Base-by-base conservation (phyloP, 75 land plant species). In the Cunninghamia lanceolata region DNA sequence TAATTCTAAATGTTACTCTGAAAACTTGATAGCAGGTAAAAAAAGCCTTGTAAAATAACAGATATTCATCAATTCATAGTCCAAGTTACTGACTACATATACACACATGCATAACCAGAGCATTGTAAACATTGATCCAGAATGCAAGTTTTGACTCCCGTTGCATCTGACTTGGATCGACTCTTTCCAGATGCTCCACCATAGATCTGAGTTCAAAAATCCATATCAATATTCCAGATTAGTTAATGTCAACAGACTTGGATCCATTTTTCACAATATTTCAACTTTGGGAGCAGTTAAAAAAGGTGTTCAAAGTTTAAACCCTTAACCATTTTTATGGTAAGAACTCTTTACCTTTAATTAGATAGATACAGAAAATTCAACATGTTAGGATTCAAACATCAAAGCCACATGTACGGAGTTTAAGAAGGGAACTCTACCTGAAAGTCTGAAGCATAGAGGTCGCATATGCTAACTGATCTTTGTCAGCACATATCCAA, bases 71-170 rank as follows among this genome's bases (percentile, higher is more conserved):
- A 77, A 77, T 40, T 40, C 25, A 80, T 45, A 80, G 42, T 45
- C 50, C 52, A 80, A 45, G 32, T 45, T 45, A n/a, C 40, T 19
- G 40, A 83, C 38, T 83, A 36, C 84, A 34, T 52, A 32, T 30
- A 35, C 79, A 89, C 93, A 98, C 99, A 94, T 98, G 99, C 95
- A 98, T 95, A 83, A 98, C 63, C 38, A 98, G 93, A 73, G 97
- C 88, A 87, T 98, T 98, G 87, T 98, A 94, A 84, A 98, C 87
- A 85, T 98, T 98, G 83, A 98, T 94, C 99, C 99, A 98, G 82
- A 98, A 98, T 84, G 99, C 99, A 63, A 93, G 83, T 84, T 95
- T 96, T 4, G 95, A 93, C 85, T 93, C 89, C 66, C 85, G 88
- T 71, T 90, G 90, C 94, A 96, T 85, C 88, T 92, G 88, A 53